Evolutionary conservation across 2,329 filamentous ascomycete genomes (phyloP), one percentile per base, ranked within the genome.

Genomic region (Didymella exigua): DNA sequence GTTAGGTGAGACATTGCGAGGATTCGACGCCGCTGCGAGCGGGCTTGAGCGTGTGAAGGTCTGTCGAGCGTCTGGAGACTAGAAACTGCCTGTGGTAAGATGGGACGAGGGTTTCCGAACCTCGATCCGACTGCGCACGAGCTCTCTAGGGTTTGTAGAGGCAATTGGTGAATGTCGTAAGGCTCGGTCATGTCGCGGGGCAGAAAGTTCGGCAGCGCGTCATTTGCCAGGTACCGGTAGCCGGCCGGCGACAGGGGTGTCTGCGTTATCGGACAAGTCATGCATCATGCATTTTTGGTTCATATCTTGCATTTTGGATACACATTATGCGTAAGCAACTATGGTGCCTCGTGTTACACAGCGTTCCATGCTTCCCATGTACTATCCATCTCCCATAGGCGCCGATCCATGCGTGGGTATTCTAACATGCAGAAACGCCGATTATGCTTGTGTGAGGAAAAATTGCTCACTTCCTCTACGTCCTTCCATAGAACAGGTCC

Each of bases 141-240:
- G 36, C n/a, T 27, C 21, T 43, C 30, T 14, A 5, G 8, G 16
- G 24, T 13, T n/a, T 19, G 13, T 2, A 19, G 29, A 24, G 23
- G n/a, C 47, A 47, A 55, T 50, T 31, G 33, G 23, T n/a, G 46
- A 40, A 40, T 24, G 30, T 46, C 18, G 37, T 41, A 23, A 40
- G 34, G 26, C 29, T 34, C 23, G 30, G 21, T 29, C 11, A 30
- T 50, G 37, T 47, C 41, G 52, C 46, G 46, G 52, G 52, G 52
- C 52, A 47, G 52, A 62, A 66, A 65, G 59, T 67, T 58, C 49
- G 44, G 49, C 38, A 51, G 50, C 47, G 61, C 65, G 63, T 66
- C 63, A 65, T 67, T 55, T 52, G 65, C 61, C n/a, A n/a, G n/a
- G n/a, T n/a, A n/a, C n/a, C n/a, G n/a, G n/a, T 60, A 64, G 34